Conservation (phyloP, 225 moss, liverwort and hornwort genomes). For the Marchantia paleacea region DNA sequence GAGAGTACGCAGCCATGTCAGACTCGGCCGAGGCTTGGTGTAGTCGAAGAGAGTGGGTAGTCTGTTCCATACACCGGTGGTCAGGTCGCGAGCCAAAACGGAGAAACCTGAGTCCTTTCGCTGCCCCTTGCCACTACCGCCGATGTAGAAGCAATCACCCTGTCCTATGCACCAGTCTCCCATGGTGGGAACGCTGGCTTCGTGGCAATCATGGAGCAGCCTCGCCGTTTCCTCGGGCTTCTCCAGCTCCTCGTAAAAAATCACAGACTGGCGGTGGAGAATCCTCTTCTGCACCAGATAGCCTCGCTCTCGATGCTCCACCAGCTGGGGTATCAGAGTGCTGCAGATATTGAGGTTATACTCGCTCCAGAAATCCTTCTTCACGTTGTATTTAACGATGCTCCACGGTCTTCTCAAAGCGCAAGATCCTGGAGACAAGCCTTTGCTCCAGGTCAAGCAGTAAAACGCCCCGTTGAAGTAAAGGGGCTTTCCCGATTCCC, state of each 20-base stretch:
- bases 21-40: constrained; percentile 16
- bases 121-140: constrained; percentile 12
- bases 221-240: constrained; percentile 29
- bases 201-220: constrained; percentile 17
- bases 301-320: constrained; percentile 34
- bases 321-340: constrained; percentile 33
- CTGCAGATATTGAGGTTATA: constrained; percentile 24
- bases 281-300: constrained; percentile 36
- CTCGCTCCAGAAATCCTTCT: constrained; percentile 29
- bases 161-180: constrained; percentile 43
- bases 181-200: constrained; percentile 16
- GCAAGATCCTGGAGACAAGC: constrained; percentile 16
- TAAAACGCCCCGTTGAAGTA: constrained; percentile 34
- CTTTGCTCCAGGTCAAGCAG: constrained; percentile 39
- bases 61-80: constrained; percentile 30
- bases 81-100: constrained; percentile 32
- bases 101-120: constrained; percentile 9
- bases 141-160: constrained; percentile 39
- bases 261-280: background rate
- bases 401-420: constrained; percentile 30
- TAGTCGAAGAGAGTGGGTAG: constrained; percentile 32
- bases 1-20: constrained; percentile 35
- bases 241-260: constrained; percentile 32
- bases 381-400: constrained; percentile 29
- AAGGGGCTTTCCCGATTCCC: constrained; percentile 39